Percentiles rank a stretch among this genome's conserved stretches.
These are phyloP conservation scores for Wickerhamiella musiphila DNA, from an alignment of 805 yeast species.

Conservation along the genomic window DNA sequence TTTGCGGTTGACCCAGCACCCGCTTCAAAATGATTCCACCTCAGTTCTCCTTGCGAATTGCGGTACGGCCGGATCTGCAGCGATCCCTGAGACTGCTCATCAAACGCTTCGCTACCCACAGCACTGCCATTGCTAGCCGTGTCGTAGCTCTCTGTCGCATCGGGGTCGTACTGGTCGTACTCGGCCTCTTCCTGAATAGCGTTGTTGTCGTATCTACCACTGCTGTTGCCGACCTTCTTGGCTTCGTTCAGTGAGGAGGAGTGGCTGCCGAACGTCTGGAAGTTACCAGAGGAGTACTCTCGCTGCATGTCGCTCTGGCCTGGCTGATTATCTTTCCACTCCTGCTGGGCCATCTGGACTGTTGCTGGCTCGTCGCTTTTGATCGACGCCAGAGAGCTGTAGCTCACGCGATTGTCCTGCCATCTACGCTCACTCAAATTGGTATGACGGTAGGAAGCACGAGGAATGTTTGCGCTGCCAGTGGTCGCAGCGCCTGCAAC, in stretches of 20 bases:
- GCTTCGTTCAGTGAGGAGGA: slow-evolving; percentile 15
- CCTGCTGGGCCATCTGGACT: slow-evolving; percentile 47
- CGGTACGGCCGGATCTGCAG: slow-evolving; percentile 18
- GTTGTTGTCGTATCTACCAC: too few relatives aligned
- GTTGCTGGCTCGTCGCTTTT: slow-evolving; percentile 58
- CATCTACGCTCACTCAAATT: slow-evolving; percentile 22
- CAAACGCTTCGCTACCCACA: slow-evolving; percentile 5
- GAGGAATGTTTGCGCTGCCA: slow-evolving; percentile 19
- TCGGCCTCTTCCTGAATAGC: too few relatives aligned
- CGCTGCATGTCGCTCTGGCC: slow-evolving; percentile 10
- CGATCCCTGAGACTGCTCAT: slow-evolving; percentile 12
- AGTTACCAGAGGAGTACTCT: slow-evolving; percentile 21
- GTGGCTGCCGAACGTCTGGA: slow-evolving; percentile 19
- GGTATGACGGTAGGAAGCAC: slow-evolving; percentile 45
- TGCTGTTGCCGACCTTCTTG: slow-evolving; percentile 1
- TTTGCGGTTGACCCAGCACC: slow-evolving; percentile 5
- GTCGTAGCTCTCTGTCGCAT: slow-evolving; percentile 16
- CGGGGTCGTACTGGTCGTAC: slow-evolving; percentile 1
- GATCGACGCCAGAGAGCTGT: slow-evolving; percentile 63
- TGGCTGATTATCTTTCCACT: slow-evolving; percentile 6
- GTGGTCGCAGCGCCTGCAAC: background rate
- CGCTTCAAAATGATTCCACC: slow-evolving; percentile 15
- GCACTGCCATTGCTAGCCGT: slow-evolving; percentile 20
- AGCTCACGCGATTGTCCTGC: slow-evolving; percentile 41
- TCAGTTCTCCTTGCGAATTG: slow-evolving; percentile 20